Evolutionary conservation across 345 rosid species (phyloP), one percentile per base, ranked within the genome.

Genomic region (Brassica cretica): DNA sequence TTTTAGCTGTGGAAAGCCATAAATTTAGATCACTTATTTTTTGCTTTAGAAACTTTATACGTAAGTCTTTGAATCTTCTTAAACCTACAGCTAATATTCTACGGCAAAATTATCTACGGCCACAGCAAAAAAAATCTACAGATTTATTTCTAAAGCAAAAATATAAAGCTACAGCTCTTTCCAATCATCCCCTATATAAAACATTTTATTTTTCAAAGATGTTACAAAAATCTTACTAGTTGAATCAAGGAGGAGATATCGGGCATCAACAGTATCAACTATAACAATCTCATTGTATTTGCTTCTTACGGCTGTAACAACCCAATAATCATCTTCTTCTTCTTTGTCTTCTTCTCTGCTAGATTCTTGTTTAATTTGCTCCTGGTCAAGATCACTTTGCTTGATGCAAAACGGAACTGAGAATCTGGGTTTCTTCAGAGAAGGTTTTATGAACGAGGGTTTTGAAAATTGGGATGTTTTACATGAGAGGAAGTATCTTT

Each of bases 211-310:
- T 8, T 25, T 49, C 56, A 35, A 46, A 59, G 5, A 33, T 61
- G 61, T 71, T 15, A 9, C 35, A 6, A 19, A 7, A 55, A 2
- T 24, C 78, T 32, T 75, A 90, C 93, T 79, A 70, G 98, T 88
- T 51, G 91, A 88, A 70, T 93, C 98, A 59, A 93, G 91, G 61
- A 93, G 93, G 25, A 93, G 86, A 83, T 90, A 81, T 80, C 93
- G 86, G 6, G 93, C 78, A 69, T 76, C 69, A 19, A 82, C 75
- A 68, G 90, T 87, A 73, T 93, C 97, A 2, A 91, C 87, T 8
- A 93, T 90, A 37, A 86, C 70, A 74, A 93, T 90, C 73, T 93
- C 90, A 75, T 93, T 91, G 88, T 88, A 85, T 21, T 61, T 68
- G 80, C 87, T 93, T 75, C 84, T 85, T 14, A 86, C 14, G 10